A percentile compares a stretch with the other conserved stretches of the same genome.
phyloP scores from a whole-genome alignment of 2,329 filamentous ascomycete species.

The Neofusicoccum kwambonambiense region DNA sequence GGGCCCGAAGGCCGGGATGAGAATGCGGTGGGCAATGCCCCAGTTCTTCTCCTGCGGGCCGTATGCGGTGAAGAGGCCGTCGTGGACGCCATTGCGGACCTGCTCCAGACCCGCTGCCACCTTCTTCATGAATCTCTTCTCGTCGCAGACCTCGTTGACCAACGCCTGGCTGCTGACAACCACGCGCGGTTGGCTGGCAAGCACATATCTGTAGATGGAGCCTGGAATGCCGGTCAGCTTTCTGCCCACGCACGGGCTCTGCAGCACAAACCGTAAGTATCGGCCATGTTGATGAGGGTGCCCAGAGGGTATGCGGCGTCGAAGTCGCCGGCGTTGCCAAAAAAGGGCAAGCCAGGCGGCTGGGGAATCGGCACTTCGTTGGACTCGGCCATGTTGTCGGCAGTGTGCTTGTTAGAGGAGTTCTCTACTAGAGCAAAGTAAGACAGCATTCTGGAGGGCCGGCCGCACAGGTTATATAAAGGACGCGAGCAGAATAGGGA shows the following conservation, averaged over 20 bases:
- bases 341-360: constrained; percentile 61
- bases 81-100: constrained; percentile 37
- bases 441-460: constrained; percentile 8
- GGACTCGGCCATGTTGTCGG: constrained; percentile 8
- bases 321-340: constrained; percentile 66
- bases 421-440: constrained; percentile 9
- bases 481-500: background rate
- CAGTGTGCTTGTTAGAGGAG: background rate
- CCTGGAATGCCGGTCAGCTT: constrained; percentile 22
- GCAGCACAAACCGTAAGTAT: constrained; percentile 59
- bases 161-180: constrained; percentile 34
- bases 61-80: constrained; percentile 43
- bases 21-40: constrained; percentile 62
- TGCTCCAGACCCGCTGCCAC: constrained; percentile 30
- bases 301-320: constrained; percentile 57
- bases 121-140: constrained; percentile 35
- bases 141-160: constrained; percentile 42
- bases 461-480: background rate
- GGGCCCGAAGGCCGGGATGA: constrained; percentile 70
- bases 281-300: constrained; percentile 57
- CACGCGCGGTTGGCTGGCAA: constrained; percentile 29
- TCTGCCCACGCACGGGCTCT: background rate
- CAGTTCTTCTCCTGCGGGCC: constrained; percentile 34
- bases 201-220: constrained; percentile 33
- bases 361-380: constrained; percentile 55